Evolutionary conservation across 257 asterid species (phyloP).

Genomic region (Solanum bulbocastanum): DNA sequence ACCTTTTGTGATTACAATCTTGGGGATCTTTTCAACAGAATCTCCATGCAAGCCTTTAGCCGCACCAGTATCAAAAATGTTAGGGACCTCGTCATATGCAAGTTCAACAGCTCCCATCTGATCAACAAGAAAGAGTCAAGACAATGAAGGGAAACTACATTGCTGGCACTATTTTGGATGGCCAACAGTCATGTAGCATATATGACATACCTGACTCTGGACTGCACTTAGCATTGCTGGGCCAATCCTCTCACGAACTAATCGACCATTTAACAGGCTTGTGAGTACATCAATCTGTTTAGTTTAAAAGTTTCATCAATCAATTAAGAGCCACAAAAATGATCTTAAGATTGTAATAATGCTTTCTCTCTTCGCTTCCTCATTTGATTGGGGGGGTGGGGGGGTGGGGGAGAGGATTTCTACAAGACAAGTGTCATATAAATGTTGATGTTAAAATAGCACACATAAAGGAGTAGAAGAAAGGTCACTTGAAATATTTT

Average conservation of each 20-base stretch:
- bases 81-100: conserved; percentile 63
- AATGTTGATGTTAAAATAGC: neutral
- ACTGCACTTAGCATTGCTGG: conserved; percentile 99
- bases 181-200: neutral
- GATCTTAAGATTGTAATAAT: neutral
- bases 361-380: neutral
- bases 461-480: neutral
- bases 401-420: neutral
- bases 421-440: neutral
- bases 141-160: neutral
- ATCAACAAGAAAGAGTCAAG: neutral
- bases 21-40: conserved; percentile 80
- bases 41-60: conserved; percentile 79
- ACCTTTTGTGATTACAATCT: conserved; percentile 44
- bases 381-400: neutral
- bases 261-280: conserved; percentile 87
- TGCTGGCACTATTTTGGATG: neutral
- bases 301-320: neutral
- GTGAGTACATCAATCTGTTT: conserved; percentile 83
- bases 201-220: conserved; percentile 70
- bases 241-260: conserved; percentile 94
- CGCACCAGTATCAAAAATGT: conserved; percentile 86
- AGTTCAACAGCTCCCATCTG: conserved; percentile 93
- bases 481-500: neutral
- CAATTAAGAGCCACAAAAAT: neutral